A percentile compares a stretch with the other conserved stretches of the same genome.
These are phyloP conservation scores for Ogataea methylovora DNA, from an alignment of 805 yeast species.

Conservation along the genomic window DNA sequence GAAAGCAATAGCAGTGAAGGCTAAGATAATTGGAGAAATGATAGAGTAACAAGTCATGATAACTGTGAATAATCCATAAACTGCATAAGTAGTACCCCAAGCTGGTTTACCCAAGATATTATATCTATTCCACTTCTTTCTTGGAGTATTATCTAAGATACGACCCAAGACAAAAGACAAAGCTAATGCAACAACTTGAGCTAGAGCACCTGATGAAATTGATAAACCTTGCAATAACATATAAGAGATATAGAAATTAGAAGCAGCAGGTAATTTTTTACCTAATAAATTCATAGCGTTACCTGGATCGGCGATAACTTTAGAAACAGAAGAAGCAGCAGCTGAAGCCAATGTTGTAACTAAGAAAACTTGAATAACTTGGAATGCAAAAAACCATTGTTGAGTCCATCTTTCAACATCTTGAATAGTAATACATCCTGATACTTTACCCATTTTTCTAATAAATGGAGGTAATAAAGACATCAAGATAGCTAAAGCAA, in stretches of 20 bases:
- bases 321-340: constrained; percentile 70
- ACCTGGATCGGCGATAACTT: constrained; percentile 57
- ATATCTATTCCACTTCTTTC: constrained; percentile 82
- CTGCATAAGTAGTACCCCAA: constrained; percentile 82
- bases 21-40: constrained; percentile 66
- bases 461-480: constrained; percentile 80
- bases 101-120: constrained; percentile 56
- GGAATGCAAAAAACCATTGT: constrained; percentile 83
- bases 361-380: constrained; percentile 81
- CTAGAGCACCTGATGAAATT: constrained; percentile 64
- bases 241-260: constrained; percentile 84
- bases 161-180: constrained; percentile 64
- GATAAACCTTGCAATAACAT: constrained; percentile 77
- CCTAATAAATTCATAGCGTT: constrained; percentile 72
- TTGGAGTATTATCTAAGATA: constrained; percentile 78
- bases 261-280: constrained; percentile 74
- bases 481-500: constrained; percentile 77
- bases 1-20: constrained; percentile 56
- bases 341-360: constrained; percentile 82
- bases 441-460: constrained; percentile 62
- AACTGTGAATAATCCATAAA: constrained; percentile 64
- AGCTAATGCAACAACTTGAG: constrained; percentile 68
- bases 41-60: constrained; percentile 71
- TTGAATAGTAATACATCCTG: constrained; percentile 68
- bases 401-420: constrained; percentile 78